These are phyloP conservation scores for Pythium pyrilobum DNA, from an alignment of 352 stramenopile genomes.

Conservation along the genomic window DNA sequence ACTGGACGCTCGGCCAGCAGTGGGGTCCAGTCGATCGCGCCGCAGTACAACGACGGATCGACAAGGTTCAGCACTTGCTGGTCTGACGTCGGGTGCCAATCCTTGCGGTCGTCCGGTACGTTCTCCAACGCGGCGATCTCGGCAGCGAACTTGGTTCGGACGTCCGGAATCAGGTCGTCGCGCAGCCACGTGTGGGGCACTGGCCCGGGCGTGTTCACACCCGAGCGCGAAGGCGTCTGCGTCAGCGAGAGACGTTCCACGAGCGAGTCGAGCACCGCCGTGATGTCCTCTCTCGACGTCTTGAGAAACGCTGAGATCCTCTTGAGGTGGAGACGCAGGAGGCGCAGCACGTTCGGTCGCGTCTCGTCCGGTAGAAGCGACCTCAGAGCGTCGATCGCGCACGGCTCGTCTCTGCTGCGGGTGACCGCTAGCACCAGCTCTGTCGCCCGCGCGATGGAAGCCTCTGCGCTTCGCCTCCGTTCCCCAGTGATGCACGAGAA, in stretches of 20 bases:
- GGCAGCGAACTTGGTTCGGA: constrained; percentile 22
- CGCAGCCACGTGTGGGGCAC: constrained; percentile 16
- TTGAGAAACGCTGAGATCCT: not conserved
- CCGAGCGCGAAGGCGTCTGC: too few relatives aligned
- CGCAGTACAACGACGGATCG: constrained; percentile 55
- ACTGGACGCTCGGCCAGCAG: not conserved
- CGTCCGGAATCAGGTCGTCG: constrained; percentile 17
- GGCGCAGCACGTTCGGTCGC: not conserved
- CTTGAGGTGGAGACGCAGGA: not conserved
- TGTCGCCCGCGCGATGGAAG: not conserved
- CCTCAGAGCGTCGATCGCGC: not conserved
- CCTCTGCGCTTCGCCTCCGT: not conserved
- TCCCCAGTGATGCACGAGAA: too few relatives aligned
- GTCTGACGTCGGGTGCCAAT: constrained; percentile 45
- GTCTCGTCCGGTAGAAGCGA: not conserved
- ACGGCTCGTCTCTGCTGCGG: not conserved
- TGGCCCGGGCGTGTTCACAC: not conserved
- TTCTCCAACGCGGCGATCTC: constrained; percentile 27
- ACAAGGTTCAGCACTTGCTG: constrained; percentile 49
- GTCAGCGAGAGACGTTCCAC: not conserved
- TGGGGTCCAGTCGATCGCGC: constrained; percentile 27
- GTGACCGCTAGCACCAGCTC: not conserved
- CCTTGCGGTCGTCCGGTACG: constrained; percentile 30
- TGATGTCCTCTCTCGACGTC: not conserved
- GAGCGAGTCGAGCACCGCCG: not conserved